Base-by-base conservation (phyloP, 73 alveolate genomes). In the Paramecium biaurelia region DNA sequence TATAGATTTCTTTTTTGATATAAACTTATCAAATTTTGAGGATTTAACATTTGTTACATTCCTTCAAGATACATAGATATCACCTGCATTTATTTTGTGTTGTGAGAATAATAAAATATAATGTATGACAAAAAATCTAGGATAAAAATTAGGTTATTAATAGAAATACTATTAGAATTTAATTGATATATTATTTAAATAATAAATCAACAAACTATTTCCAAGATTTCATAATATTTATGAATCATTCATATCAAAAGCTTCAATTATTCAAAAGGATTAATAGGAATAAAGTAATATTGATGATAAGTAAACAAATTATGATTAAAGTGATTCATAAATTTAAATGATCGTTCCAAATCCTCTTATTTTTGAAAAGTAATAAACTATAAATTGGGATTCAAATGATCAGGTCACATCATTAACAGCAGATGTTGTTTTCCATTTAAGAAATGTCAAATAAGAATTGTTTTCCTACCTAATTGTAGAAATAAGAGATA, bases 1-100 rank as follows among this genome's bases (percentile, higher is more conserved):
- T 4, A 45, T 79, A 11, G 56, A 79, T 34, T 79, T 79, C 45
- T 79, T 79, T 47, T 79, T 24, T 45, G 90, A 79, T 79, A 79
- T 79, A 11, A 47, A 38, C 28, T 43, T 45, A 79, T 24, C 32
- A 23, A 79, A 79, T 79, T 79, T 79, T 38, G 90, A 79, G 5
- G 87, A 74, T 41, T 14, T 74, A 5, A 34, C 15, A 1, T 74
- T 74, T 74, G 87, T 37, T 21, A 12, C 57, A 11, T 74, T 74
- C 10, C 59, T 74, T 21, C 7, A 74, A 32, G 45, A 74, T 37
- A 37, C 32, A 0, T 32, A 74, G 35, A 14, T 41, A 8, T 74
- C 37, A 32, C 15, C 37, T 12, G 87, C 87, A 12, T 74, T 4
- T 41, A 74, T 74, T 2, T 74, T 74, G 12, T 34, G 57, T 74